Evolutionary conservation across 768 basidiomycete genomes (phyloP).

Genomic region (Termitomyces sp.): DNA sequence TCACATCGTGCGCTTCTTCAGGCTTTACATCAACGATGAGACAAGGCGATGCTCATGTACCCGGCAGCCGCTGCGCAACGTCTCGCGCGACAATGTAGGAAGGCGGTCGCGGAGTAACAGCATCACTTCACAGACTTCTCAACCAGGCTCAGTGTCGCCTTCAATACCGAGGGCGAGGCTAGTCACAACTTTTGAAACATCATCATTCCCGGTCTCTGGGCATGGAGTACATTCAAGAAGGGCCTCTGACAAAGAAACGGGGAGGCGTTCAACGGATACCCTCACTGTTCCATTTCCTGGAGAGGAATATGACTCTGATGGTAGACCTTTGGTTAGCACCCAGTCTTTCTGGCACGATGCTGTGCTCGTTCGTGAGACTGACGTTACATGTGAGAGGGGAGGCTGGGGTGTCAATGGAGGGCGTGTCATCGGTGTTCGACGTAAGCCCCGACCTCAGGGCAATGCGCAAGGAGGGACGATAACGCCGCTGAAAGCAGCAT

Average conservation of each 20-base stretch:
- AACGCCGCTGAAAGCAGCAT: slow-evolving; percentile 5
- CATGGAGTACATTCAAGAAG: slow-evolving; percentile 76
- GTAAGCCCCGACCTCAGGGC: slow-evolving; percentile 45
- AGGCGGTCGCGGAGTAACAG: slow-evolving; percentile 64
- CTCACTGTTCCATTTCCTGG: slow-evolving; percentile 38
- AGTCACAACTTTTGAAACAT: slow-evolving; percentile 40
- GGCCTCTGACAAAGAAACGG: slow-evolving; percentile 60
- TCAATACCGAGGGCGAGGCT: slow-evolving; percentile 42
- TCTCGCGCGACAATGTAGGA: slow-evolving; percentile 41
- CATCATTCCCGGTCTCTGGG: slow-evolving; percentile 72
- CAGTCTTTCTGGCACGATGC: slow-evolving; percentile 54
- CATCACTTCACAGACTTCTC: slow-evolving; percentile 33
- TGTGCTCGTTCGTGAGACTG: slow-evolving; percentile 45
- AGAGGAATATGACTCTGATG: slow-evolving; percentile 34
- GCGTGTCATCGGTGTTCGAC: slow-evolving; percentile 64
- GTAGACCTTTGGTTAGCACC: slow-evolving; percentile 29
- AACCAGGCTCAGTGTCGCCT: slow-evolving; percentile 39
- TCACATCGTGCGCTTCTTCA: slow-evolving; percentile 58
- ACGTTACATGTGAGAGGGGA: slow-evolving; percentile 67
- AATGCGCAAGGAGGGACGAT: slow-evolving; percentile 21
- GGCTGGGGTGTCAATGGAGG: slow-evolving; percentile 63
- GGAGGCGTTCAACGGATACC: slow-evolving; percentile 43
- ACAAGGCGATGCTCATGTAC: slow-evolving; percentile 66
- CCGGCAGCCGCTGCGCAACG: slow-evolving; percentile 36
- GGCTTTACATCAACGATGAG: slow-evolving; percentile 50